Evolutionary conservation across 192 early-diverging fungal genomes (phyloP).

Genomic region (Ambispora gerdemannii): DNA sequence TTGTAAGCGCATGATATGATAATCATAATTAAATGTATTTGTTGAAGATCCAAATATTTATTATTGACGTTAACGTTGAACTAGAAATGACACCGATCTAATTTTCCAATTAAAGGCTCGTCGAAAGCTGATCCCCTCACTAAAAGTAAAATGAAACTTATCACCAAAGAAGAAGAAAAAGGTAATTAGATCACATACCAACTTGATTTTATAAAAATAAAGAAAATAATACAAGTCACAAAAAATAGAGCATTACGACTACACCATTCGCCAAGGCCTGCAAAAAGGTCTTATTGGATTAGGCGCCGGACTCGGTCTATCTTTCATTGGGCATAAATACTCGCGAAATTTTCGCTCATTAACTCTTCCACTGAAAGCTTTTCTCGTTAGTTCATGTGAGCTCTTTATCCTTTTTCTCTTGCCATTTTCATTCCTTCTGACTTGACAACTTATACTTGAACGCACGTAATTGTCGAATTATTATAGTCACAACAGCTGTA

Average conservation of each 20-base stretch:
- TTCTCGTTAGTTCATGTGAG: slow-evolving; percentile 37
- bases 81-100: too few species aligned
- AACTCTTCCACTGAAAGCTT: slow-evolving; percentile 36
- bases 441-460: too few species aligned
- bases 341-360: slow-evolving; percentile 36
- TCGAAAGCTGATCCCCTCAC: too few species aligned
- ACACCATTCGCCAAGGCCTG: slow-evolving; percentile 31
- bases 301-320: slow-evolving; percentile 37
- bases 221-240: too few species aligned
- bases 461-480: too few species aligned
- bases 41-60: too few species aligned
- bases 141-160: slow-evolving; percentile 1
- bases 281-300: slow-evolving; percentile 42
- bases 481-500: slow-evolving; percentile 35
- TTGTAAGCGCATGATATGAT: too few species aligned
- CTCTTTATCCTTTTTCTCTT: neutral
- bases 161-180: slow-evolving; percentile 32
- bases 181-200: neutral
- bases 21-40: too few species aligned
- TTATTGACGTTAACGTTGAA: too few species aligned
- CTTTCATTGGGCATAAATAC: slow-evolving; percentile 33
- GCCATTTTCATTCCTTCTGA: neutral
- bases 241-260: slow-evolving; percentile 22
- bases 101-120: too few species aligned
- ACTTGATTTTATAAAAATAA: too few species aligned